Conservation (phyloP, 1,284 basidiomycete species). For the Fomitopsis palustris region DNA sequence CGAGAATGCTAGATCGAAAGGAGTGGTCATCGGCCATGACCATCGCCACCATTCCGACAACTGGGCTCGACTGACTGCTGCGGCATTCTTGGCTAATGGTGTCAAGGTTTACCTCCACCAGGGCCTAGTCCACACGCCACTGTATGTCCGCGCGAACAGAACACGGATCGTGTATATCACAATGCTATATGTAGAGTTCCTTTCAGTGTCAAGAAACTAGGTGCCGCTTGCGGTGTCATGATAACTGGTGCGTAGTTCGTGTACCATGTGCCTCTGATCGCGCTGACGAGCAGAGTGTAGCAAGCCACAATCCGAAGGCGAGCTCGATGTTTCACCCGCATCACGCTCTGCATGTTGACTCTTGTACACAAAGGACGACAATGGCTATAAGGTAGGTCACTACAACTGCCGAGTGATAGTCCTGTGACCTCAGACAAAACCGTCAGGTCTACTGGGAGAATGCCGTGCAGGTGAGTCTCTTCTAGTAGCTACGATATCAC, state of each 20-base stretch:
- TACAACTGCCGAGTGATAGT: too few species aligned
- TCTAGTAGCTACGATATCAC: not conserved
- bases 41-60: slow-evolving; percentile 74
- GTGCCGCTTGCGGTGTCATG: slow-evolving; percentile 82
- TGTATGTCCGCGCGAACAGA: slow-evolving; percentile 44
- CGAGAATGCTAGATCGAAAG: slow-evolving; percentile 48
- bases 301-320: slow-evolving; percentile 85
- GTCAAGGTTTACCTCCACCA: slow-evolving; percentile 69
- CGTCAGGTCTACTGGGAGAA: slow-evolving; percentile 86
- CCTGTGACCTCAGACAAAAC: too few species aligned
- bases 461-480: slow-evolving; percentile 61
- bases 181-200: slow-evolving; percentile 53
- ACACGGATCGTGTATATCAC: not conserved
- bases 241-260: slow-evolving; percentile 62
- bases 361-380: slow-evolving; percentile 56
- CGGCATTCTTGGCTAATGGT: slow-evolving; percentile 59
- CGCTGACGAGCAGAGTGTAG: too few species aligned
- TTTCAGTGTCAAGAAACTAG: slow-evolving; percentile 63
- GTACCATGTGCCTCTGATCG: too few species aligned
- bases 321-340: not conserved
- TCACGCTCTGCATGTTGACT: not conserved
- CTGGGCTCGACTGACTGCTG: slow-evolving; percentile 75
- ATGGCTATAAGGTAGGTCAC: slow-evolving; percentile 79
- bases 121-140: slow-evolving; percentile 76
- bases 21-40: slow-evolving; percentile 80